These are phyloP conservation scores for Botrytis fabae DNA, from an alignment of 2,329 filamentous ascomycete genomes.

Conservation along the genomic window DNA sequence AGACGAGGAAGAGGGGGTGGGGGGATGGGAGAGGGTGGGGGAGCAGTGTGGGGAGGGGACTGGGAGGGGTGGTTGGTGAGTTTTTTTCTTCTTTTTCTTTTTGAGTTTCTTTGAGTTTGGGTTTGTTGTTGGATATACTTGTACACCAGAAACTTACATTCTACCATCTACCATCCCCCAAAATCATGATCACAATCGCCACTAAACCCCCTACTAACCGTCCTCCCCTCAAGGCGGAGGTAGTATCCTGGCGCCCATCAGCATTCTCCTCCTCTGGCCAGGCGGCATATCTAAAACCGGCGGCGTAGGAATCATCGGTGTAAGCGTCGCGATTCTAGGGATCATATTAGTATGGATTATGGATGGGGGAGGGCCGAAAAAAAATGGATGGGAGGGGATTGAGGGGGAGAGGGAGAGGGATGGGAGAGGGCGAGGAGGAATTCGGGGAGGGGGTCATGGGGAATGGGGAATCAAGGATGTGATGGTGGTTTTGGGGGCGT, in stretches of 20 bases:
- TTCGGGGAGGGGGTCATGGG: neutral
- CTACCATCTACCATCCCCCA: too few relatives aligned
- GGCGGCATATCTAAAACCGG: neutral
- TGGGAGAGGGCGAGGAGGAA: neutral
- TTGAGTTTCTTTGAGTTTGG: neutral
- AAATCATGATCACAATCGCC: too few relatives aligned
- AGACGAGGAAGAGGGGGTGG: neutral
- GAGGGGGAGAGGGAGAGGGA: neutral
- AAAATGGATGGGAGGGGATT: neutral
- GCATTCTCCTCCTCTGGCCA: neutral
- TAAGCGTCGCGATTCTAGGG: neutral
- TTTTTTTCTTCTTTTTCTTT: too few relatives aligned
- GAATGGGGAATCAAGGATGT: neutral
- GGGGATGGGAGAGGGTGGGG: fast-evolving
- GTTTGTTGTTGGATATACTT: too few relatives aligned
- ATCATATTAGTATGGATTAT: neutral
- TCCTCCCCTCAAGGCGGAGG: neutral
- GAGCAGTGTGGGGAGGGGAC: neutral
- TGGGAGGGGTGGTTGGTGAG: neutral
- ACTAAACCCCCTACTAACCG: neutral
- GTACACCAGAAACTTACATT: too few relatives aligned
- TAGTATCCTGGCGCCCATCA: neutral
- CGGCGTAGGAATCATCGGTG: neutral
- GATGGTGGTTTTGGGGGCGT: neutral
- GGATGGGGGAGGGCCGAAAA: neutral